Evolutionary conservation across 1,139 yeast species (phyloP).

Genomic region (Ogataea hybrid): DNA sequence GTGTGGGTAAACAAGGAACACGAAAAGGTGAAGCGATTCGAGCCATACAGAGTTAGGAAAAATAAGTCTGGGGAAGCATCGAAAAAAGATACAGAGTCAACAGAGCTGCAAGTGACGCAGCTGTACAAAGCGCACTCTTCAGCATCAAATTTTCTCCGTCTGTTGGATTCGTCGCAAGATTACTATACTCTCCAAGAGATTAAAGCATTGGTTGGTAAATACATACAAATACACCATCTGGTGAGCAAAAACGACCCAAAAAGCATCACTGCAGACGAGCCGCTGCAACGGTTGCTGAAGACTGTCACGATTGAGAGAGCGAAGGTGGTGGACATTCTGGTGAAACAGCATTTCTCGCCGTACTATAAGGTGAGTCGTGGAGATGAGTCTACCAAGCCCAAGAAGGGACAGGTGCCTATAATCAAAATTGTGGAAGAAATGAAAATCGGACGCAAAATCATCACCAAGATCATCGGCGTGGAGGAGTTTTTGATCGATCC

Average conservation of each 20-base stretch:
- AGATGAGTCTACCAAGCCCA: conserved; percentile 38
- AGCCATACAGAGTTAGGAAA: conserved; percentile 53
- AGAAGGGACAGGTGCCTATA: conserved; percentile 67
- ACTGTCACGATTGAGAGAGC: conserved; percentile 40
- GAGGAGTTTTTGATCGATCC: conserved; percentile 70
- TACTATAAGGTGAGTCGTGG: conserved; percentile 58
- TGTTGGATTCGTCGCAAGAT: conserved; percentile 37
- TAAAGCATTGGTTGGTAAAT: conserved; percentile 49
- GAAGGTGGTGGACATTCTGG: conserved; percentile 39
- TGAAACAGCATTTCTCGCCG: conserved; percentile 50
- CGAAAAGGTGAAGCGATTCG: conserved; percentile 55
- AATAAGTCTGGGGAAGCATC: conserved; percentile 11
- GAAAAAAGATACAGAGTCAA: conserved; percentile 9
- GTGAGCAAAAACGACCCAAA: conserved; percentile 47
- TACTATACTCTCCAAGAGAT: conserved; percentile 57
- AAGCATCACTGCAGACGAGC: conserved; percentile 53
- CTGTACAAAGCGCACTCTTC: conserved; percentile 56
- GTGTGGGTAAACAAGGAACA: conserved; percentile 46
- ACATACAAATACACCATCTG: conserved; percentile 52
- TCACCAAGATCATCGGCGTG: conserved; percentile 69
- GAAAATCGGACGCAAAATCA: conserved; percentile 78
- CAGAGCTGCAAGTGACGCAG: conserved; percentile 36
- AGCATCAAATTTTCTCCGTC: conserved; percentile 49
- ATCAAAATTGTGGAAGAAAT: conserved; percentile 68
- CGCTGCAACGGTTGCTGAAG: conserved; percentile 34